Conservation (phyloP, 225 moss, liverwort and hornwort genomes). For the Lunularia cruciata region DNA sequence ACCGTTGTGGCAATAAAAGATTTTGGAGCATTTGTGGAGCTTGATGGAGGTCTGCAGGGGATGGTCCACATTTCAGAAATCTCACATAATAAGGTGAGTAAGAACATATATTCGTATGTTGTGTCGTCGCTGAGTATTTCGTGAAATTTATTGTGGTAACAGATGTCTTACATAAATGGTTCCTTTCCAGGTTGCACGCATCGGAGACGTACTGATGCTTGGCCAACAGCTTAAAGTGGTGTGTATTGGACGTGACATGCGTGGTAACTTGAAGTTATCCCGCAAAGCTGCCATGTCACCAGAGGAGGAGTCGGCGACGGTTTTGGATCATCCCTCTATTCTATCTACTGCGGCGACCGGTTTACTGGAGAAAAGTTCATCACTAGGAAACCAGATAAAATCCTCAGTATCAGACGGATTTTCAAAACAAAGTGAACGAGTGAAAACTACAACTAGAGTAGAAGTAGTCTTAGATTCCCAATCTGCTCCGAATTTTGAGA, state of each 20-base stretch:
- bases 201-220: conserved; percentile 67
- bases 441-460: not conserved
- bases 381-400: not conserved
- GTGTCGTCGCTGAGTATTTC: not conserved
- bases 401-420: conserved; percentile 23
- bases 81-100: conserved; percentile 55
- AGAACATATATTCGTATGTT: not conserved
- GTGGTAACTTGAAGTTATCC: conserved; percentile 91
- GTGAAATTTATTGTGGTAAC: not conserved
- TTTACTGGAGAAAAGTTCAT: not conserved
- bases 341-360: not conserved
- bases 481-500: not conserved
- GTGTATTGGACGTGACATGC: conserved; percentile 87
- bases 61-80: conserved; percentile 98
- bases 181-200: conserved; percentile 54
- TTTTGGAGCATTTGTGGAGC: conserved; percentile 92
- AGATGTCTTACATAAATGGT: not conserved
- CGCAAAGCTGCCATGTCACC: conserved; percentile 71
- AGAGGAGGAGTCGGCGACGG: conserved; percentile 26
- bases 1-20: conserved; percentile 90
- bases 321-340: not conserved
- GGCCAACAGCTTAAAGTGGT: conserved; percentile 77
- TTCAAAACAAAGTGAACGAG: conserved; percentile 18
- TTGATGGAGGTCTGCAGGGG: conserved; percentile 88
- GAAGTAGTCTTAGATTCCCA: not conserved